Evolutionary conservation across 1,284 basidiomycete genomes (phyloP), one percentile per base, ranked within the genome.

Genomic region (Rhodotorula sp.): DNA sequence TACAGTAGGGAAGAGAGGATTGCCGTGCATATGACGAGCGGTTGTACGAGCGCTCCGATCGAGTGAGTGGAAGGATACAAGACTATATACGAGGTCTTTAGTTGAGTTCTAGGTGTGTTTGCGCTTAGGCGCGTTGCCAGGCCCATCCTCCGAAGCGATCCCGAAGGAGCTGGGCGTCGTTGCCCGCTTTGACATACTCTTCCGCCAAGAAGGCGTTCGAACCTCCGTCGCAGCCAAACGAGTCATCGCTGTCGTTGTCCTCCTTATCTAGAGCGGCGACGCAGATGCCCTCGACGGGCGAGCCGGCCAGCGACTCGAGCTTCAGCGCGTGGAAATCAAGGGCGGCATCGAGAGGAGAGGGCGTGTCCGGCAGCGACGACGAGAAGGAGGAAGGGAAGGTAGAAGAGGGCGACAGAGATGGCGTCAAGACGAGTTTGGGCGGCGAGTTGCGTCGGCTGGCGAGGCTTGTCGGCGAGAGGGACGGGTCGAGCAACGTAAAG

Each of bases 291-390:
- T 44, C n/a, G 29, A 30, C 29, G 4, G 65, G 60, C 22, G 55
- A 49, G 10, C 64, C 37, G 17, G 59, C n/a, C 29, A 68, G 62
- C 15, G 59, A 51, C 6, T 69, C 67, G 58, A 74, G 70, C 30
- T 71, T 74, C 59, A 74, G 64, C 4, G 61, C 60, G 62, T 67
- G 67, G 33, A 74, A 60, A 42, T 74, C 61, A 51, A 72, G 69
- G 17, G 67, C 55, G 18, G 72, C 30, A 20, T 63, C 61, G 37
- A 71, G 53, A 1, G 72, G 72, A 15, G 70, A 71, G 10, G 72
- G 60, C 24, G 48, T n/a, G 30, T 37, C 33, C 22, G 48, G 29
- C 29, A 60, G 46, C 22, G 62, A 56, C 22, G 62, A 56, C 18
- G 54, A 12, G 18, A 56, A 26, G 37, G 29, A 37, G 33, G 63